These are phyloP conservation scores for Cladosporium sp. DNA, from an alignment of 2,329 filamentous ascomycete genomes.

Conservation along the genomic window DNA sequence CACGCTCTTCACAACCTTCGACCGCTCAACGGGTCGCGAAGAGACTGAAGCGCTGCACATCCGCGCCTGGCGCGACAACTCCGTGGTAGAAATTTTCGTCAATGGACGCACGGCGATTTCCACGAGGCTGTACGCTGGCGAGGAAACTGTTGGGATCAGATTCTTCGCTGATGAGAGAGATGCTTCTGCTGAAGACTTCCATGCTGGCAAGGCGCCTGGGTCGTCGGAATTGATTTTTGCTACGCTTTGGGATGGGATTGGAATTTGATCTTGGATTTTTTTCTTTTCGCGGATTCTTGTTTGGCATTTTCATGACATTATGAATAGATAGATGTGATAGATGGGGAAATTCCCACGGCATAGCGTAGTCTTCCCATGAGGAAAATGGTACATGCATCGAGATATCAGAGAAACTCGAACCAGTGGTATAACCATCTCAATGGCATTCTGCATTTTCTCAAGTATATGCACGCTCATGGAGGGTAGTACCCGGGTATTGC, in stretches of 20 bases:
- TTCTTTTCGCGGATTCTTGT: no score
- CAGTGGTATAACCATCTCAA: no score
- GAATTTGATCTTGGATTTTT: no score
- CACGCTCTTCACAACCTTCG: slow-evolving; percentile 40
- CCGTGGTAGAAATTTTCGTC: slow-evolving; percentile 44
- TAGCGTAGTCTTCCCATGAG: no score
- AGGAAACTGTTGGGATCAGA: slow-evolving; percentile 21
- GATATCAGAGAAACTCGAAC: no score
- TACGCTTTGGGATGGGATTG: slow-evolving; percentile 23
- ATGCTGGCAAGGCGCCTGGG: slow-evolving; percentile 10
- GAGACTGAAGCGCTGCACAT: slow-evolving; percentile 34
- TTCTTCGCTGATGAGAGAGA: slow-evolving; percentile 22
- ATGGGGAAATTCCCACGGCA: no score
- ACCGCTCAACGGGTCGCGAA: slow-evolving; percentile 10
- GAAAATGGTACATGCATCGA: no score
- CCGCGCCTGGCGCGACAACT: slow-evolving; percentile 40
- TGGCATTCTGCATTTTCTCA: no score
- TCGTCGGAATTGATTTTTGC: slow-evolving; percentile 17
- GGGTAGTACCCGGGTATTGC: background rate
- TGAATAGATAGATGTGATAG: background rate
- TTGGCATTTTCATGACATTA: background rate
- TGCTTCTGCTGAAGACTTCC: background rate
- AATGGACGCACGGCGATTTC: slow-evolving; percentile 42
- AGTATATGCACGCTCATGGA: no score
- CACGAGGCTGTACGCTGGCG: slow-evolving; percentile 30